Evolutionary conservation across 495 filamentous ascomycete genomes (phyloP).

Genomic region (Aspergillus conjunctus): DNA sequence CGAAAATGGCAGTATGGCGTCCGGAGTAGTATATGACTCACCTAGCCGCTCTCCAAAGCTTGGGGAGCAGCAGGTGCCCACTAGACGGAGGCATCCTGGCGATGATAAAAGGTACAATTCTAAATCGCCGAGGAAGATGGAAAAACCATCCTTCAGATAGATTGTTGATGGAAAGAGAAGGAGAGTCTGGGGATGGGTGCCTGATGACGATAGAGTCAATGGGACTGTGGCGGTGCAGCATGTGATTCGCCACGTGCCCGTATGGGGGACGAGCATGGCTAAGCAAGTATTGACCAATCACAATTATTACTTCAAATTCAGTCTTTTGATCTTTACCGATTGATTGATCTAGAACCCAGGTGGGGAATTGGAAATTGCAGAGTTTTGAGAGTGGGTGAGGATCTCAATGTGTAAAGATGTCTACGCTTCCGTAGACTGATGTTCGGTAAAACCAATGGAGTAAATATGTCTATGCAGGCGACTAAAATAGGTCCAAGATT

Average conservation of each 20-base stretch:
- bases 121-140: slow-evolving; percentile 16
- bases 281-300: slow-evolving; percentile 5
- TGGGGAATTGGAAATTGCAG: no score
- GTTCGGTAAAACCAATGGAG: no score
- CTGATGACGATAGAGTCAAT: slow-evolving; percentile 36
- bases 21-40: slow-evolving; percentile 35
- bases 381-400: no score
- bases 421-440: no score
- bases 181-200: slow-evolving; percentile 26
- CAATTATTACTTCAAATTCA: not conserved
- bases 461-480: no score
- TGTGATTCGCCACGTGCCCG: slow-evolving; percentile 29
- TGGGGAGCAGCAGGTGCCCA: slow-evolving; percentile 71
- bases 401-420: no score
- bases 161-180: slow-evolving; percentile 29
- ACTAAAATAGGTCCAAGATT: no score
- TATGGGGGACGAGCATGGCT: slow-evolving; percentile 4
- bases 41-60: slow-evolving; percentile 67
- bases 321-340: no score
- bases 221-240: slow-evolving; percentile 36
- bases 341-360: no score
- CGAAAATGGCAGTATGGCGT: slow-evolving; percentile 14
- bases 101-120: slow-evolving; percentile 19
- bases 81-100: slow-evolving; percentile 65
- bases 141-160: slow-evolving; percentile 19